phyloP scores from a whole-genome alignment of 1,284 basidiomycete genomes.

The Agroathelia rolfsii region DNA sequence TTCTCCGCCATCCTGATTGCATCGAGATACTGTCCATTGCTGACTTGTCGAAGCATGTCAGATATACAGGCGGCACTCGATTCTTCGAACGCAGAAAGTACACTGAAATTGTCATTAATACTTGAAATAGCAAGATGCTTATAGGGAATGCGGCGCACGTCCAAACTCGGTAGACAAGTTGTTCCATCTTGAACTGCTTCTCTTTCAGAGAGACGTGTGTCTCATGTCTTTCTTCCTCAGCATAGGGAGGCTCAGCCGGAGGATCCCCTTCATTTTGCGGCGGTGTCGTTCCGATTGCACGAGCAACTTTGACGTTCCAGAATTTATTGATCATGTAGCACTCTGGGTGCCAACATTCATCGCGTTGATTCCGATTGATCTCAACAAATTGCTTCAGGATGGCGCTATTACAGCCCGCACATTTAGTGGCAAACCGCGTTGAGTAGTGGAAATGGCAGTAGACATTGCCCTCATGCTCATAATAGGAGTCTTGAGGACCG shows the following conservation, averaged over 20 bases:
- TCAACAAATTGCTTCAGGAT: constrained; percentile 99
- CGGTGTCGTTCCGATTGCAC: constrained; percentile 50
- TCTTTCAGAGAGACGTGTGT: constrained; percentile 80
- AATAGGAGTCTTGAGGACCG: constrained; percentile 97
- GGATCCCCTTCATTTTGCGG: constrained; percentile 44
- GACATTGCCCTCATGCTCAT: constrained; percentile 94
- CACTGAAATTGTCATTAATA: constrained; percentile 35
- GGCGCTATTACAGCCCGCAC: constrained; percentile 95
- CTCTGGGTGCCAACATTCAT: constrained; percentile 99
- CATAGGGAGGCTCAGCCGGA: constrained; percentile 42
- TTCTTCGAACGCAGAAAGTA: constrained; percentile 96
- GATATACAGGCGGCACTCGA: constrained; percentile 99
- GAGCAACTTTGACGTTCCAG: constrained; percentile 97
- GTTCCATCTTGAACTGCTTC: constrained; percentile 92
- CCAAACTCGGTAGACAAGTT: constrained; percentile 98
- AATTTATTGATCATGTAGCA: constrained; percentile 99
- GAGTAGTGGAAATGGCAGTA: constrained; percentile 99
- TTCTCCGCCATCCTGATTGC: constrained; percentile 97
- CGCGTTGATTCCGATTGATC: constrained; percentile 95
- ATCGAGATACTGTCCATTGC: constrained; percentile 91
- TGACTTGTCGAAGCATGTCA: constrained; percentile 97
- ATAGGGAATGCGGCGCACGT: constrained; percentile 60
- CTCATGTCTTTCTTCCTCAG: constrained; percentile 74
- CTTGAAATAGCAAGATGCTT: too few species aligned
- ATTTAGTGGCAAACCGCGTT: constrained; percentile 96